phyloP scores from a whole-genome alignment of 75 land plant species.

The Pinus taeda region DNA sequence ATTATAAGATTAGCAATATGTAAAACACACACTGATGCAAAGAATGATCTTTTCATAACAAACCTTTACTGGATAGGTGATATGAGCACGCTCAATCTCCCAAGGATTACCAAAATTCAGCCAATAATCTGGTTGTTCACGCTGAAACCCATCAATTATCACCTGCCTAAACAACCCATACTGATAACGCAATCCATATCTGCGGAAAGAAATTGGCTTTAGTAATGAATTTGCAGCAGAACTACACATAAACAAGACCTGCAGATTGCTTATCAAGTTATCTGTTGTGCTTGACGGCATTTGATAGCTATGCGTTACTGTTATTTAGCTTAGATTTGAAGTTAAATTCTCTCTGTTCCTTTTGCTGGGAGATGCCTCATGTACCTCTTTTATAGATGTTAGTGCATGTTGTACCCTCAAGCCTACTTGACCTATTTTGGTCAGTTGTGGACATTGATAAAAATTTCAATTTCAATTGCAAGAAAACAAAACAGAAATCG shows the following conservation, averaged over 20 bases:
- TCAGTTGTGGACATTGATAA: too few relatives aligned
- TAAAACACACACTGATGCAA: background rate
- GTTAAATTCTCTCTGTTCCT: too few relatives aligned
- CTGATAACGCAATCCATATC: constrained; percentile 79
- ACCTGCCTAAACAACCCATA: constrained; percentile 77
- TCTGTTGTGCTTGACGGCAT: too few relatives aligned
- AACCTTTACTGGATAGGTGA: constrained; percentile 72
- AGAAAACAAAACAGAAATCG: background rate
- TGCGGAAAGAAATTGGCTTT: constrained; percentile 11
- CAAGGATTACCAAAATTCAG: constrained; percentile 87
- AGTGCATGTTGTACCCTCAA: too few relatives aligned
- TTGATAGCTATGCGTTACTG: too few relatives aligned
- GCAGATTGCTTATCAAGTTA: background rate
- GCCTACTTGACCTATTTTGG: too few relatives aligned
- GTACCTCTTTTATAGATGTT: too few relatives aligned
- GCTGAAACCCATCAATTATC: constrained; percentile 75
- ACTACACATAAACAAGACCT: background rate
- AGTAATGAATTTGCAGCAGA: background rate
- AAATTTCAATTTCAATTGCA: too few relatives aligned
- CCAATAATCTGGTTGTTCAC: constrained; percentile 83
- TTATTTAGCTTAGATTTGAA: too few relatives aligned
- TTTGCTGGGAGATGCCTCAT: too few relatives aligned
- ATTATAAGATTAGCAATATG: background rate
- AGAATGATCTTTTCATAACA: constrained; percentile 9
- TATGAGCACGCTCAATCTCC: constrained; percentile 82